These are phyloP conservation scores for Yamadazyma triangularis DNA, from an alignment of 1,139 yeast genomes.

Conservation along the genomic window DNA sequence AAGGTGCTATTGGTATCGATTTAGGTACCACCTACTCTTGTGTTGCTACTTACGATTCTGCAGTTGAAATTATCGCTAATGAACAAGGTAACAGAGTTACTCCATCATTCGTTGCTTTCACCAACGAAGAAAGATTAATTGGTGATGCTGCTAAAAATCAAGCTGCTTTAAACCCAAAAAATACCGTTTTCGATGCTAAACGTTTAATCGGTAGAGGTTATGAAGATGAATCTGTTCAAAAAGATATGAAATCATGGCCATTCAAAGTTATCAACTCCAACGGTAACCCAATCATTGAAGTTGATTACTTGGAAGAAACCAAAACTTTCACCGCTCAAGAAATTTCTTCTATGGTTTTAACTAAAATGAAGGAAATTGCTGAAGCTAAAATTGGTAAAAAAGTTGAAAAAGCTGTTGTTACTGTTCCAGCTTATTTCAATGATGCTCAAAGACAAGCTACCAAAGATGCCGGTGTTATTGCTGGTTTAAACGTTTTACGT, in stretches of 20 bases:
- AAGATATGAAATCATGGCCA: slow-evolving; percentile 42
- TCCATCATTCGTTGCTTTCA: slow-evolving; percentile 97
- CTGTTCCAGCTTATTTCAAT: slow-evolving; percentile 49
- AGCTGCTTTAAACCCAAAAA: slow-evolving; percentile 94
- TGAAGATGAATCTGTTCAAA: slow-evolving; percentile 39
- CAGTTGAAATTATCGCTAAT: slow-evolving; percentile 60
- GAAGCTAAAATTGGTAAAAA: slow-evolving; percentile 39
- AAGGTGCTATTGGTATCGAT: slow-evolving; percentile 84
- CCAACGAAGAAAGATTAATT: slow-evolving; percentile 93
- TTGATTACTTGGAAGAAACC: slow-evolving; percentile 89
- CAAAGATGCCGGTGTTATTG: slow-evolving; percentile 47
- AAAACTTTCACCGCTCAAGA: slow-evolving; percentile 97
- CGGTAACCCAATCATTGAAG: slow-evolving; percentile 90
- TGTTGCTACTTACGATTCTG: slow-evolving; percentile 76
- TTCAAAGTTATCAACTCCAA: slow-evolving; percentile 53
- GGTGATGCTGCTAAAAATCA: slow-evolving; percentile 99
- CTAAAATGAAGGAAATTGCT: slow-evolving; percentile 53
- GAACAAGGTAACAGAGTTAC: slow-evolving; percentile 71
- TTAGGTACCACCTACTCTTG: slow-evolving; percentile 84
- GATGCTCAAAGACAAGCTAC: slow-evolving; percentile 51
- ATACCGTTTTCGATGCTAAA: slow-evolving; percentile 97
- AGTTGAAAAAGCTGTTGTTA: slow-evolving; percentile 45
- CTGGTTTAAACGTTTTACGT: slow-evolving; percentile 47
- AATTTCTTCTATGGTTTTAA: slow-evolving; percentile 92
- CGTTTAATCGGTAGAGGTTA: slow-evolving; percentile 64